Percentiles rank a stretch among this genome's conserved stretches.
phyloP scores from a whole-genome alignment of 2,329 filamentous ascomycete species.

The Nannizzia gypsea region DNA sequence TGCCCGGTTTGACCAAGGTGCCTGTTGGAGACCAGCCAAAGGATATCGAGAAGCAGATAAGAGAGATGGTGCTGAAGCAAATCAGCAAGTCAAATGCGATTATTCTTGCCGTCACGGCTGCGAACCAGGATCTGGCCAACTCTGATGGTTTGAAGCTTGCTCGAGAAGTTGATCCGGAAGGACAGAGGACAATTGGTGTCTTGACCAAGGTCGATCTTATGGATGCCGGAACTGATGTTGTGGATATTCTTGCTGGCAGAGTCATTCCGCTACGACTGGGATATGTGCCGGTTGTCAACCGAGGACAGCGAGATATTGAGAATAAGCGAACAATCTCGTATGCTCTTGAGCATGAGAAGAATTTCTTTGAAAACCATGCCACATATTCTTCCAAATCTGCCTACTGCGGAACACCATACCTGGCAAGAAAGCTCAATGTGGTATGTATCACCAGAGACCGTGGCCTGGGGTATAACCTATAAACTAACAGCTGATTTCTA shows the following conservation, averaged over 20 bases:
- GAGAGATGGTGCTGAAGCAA: slow-evolving; percentile 96
- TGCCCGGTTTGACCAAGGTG: slow-evolving; percentile 92
- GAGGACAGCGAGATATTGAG: slow-evolving; percentile 95
- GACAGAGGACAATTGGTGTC: slow-evolving; percentile 95
- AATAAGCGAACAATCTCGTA: slow-evolving; percentile 90
- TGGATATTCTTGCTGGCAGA: slow-evolving; percentile 93
- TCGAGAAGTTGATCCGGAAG: slow-evolving; percentile 91
- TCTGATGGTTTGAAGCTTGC: slow-evolving; percentile 95
- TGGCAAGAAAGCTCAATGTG: slow-evolving; percentile 91
- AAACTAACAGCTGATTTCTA: slow-evolving; percentile 19
- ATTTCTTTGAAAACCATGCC: slow-evolving; percentile 97
- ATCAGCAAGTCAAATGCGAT: slow-evolving; percentile 98
- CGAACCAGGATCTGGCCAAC: slow-evolving; percentile 96
- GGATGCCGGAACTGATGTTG: slow-evolving; percentile 96
- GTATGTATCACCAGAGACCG: slow-evolving; percentile 27
- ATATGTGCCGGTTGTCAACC: slow-evolving; percentile 95
- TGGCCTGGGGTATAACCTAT: background rate
- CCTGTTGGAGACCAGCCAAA: slow-evolving; percentile 91
- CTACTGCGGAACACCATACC: slow-evolving; percentile 95
- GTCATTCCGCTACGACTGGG: slow-evolving; percentile 91
- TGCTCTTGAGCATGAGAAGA: slow-evolving; percentile 85
- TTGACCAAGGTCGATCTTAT: slow-evolving; percentile 98
- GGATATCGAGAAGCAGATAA: slow-evolving; percentile 93
- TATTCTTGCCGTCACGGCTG: slow-evolving; percentile 88
- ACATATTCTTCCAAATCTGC: slow-evolving; percentile 97